These are phyloP conservation scores for Homolaphlyctis polyrhiza DNA, from an alignment of 371 early-diverging fungal species.

Conservation along the genomic window DNA sequence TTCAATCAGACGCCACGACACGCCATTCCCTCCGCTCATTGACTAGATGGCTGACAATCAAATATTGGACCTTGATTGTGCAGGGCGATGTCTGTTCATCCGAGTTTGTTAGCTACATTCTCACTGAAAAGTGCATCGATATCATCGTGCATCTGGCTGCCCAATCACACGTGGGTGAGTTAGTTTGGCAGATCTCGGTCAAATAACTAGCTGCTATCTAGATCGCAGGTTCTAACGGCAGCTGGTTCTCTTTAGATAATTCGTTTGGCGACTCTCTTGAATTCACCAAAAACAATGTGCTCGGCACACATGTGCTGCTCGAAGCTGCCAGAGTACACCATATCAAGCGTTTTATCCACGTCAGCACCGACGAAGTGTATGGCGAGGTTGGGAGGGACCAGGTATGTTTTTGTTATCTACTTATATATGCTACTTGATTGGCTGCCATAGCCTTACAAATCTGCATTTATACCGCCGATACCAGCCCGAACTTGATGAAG, in stretches of 20 bases:
- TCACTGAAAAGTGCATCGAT: slow-evolving; percentile 68
- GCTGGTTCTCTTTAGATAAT: slow-evolving; percentile 48
- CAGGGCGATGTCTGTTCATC: slow-evolving; percentile 71
- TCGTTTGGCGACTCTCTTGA: slow-evolving; percentile 82
- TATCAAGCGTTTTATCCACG: slow-evolving; percentile 67
- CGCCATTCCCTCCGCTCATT: slow-evolving; percentile 1
- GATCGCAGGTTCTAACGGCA: no score
- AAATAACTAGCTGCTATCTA: no score
- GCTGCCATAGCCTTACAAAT: neutral
- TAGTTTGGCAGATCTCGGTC: neutral
- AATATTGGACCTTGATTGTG: neutral
- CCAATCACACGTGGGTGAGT: slow-evolving; percentile 68
- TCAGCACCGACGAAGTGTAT: slow-evolving; percentile 87
- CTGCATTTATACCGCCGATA: neutral
- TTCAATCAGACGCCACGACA: no score
- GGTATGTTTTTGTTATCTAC: slow-evolving; percentile 16
- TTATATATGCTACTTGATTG: neutral
- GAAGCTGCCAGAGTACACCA: slow-evolving; percentile 64
- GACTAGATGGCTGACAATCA: no score
- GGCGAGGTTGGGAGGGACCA: slow-evolving; percentile 53
- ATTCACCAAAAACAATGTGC: slow-evolving; percentile 79
- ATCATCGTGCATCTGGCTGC: slow-evolving; percentile 81
- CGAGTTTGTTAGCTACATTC: slow-evolving; percentile 62
- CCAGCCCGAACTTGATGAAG: slow-evolving; percentile 66
- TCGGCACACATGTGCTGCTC: slow-evolving; percentile 82